A percentile compares a stretch with the other conserved stretches of the same genome.
These are phyloP conservation scores for Yamadazyma sp. DNA, from an alignment of 805 yeast species.

Conservation along the genomic window DNA sequence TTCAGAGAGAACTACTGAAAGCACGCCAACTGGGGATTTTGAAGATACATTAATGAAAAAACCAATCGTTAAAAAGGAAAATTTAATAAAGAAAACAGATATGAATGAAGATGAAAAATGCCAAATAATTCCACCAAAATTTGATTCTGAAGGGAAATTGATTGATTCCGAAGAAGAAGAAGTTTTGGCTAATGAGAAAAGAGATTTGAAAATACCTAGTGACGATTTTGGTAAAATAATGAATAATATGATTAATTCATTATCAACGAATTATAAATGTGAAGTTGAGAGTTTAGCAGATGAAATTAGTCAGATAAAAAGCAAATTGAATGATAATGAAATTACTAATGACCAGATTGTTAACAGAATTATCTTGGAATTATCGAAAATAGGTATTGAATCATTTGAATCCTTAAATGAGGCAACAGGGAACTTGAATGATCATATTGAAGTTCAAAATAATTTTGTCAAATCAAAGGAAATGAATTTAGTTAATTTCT, in stretches of 20 bases:
- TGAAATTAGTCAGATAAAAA: conserved; percentile 42
- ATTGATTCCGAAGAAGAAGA: conserved; percentile 14
- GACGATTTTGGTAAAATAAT: conserved; percentile 35
- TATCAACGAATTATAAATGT: conserved; percentile 53
- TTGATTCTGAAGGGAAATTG: conserved; percentile 30
- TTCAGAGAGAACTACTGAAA: conserved; percentile 29
- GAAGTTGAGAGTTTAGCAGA: conserved; percentile 40
- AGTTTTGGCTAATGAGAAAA: no score
- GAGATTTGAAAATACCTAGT: conserved; percentile 20
- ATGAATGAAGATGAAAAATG: conserved; percentile 5
- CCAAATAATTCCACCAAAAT: conserved; percentile 31
- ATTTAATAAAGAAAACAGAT: background rate
- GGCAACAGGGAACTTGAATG: conserved; percentile 7
- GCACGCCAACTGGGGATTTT: conserved; percentile 18
- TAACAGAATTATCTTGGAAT: conserved; percentile 18
- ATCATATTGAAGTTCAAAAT: conserved; percentile 9
- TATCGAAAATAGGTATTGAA: conserved; percentile 27
- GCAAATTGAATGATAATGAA: conserved; percentile 52
- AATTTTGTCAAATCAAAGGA: conserved; percentile 20
- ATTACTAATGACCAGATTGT: conserved; percentile 34
- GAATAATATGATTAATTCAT: conserved; percentile 43
- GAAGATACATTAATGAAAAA: background rate
- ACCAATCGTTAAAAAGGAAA: background rate
- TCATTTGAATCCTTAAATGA: conserved; percentile 13
- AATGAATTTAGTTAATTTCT: conserved; percentile 5